Conservation (phyloP, 1,139 yeast genomes). For the Lodderomyces parapsilosis region DNA sequence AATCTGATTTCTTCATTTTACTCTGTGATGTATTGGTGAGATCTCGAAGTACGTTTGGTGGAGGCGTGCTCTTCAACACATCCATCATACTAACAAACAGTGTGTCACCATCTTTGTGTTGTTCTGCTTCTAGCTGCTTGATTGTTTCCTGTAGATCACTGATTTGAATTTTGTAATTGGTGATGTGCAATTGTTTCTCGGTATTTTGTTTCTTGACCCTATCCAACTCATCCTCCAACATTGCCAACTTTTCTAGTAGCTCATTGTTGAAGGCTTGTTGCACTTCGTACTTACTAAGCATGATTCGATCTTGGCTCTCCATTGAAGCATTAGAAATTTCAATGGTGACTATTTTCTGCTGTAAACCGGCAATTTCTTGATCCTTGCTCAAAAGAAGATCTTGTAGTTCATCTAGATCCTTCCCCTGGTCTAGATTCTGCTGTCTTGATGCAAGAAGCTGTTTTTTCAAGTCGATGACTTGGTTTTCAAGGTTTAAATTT, state of each 20-base stretch:
- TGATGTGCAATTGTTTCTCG: conserved; percentile 32
- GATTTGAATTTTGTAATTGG: conserved; percentile 36
- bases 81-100: conserved; percentile 34
- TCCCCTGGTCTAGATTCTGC: conserved; percentile 3
- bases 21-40: conserved; percentile 3
- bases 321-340: conserved; percentile 44
- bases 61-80: conserved; percentile 35
- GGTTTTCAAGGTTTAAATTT: conserved; percentile 19
- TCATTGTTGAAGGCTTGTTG: conserved; percentile 41
- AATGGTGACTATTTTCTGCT: conserved; percentile 34
- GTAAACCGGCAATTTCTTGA: conserved; percentile 22
- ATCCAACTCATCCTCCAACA: conserved; percentile 42
- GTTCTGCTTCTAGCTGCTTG: conserved; percentile 7
- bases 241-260: conserved; percentile 40
- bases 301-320: conserved; percentile 40
- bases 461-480: conserved; percentile 14
- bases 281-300: conserved; percentile 31
- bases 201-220: conserved; percentile 30
- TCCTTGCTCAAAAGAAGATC: conserved; percentile 23
- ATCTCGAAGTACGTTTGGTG: conserved; percentile 12
- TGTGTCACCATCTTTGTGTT: conserved; percentile 12
- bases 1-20: conserved; percentile 23
- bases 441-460: conserved; percentile 16
- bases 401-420: conserved; percentile 24
- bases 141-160: conserved; percentile 20